These are phyloP conservation scores for Trametes cingulata DNA, from an alignment of 768 basidiomycete species.

Conservation along the genomic window DNA sequence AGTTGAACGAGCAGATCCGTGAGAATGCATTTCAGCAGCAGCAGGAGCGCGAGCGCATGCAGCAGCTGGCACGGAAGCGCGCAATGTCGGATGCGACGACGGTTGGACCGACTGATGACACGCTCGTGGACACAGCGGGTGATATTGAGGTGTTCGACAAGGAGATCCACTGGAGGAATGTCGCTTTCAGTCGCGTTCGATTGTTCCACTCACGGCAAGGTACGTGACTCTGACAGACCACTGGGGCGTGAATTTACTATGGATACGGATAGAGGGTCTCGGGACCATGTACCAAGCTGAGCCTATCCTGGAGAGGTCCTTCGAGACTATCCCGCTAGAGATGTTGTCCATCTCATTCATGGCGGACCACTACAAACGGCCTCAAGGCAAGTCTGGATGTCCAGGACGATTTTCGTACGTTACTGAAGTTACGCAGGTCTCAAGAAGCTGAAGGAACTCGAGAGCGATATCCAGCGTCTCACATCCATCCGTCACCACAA, in stretches of 20 bases:
- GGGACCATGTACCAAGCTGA: slow-evolving; percentile 74
- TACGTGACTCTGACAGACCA: slow-evolving; percentile 26
- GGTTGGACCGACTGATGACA: slow-evolving; percentile 44
- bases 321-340: slow-evolving; percentile 62
- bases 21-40: slow-evolving; percentile 64
- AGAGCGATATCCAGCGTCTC: slow-evolving; percentile 64
- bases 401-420: too few species aligned
- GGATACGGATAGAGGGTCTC: slow-evolving; percentile 53
- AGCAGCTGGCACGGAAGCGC: slow-evolving; percentile 54
- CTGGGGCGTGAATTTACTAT: background rate
- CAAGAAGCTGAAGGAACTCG: slow-evolving; percentile 69
- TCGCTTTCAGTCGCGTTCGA: slow-evolving; percentile 64
- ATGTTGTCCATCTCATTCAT: slow-evolving; percentile 67
- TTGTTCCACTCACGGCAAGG: slow-evolving; percentile 73
- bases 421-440: slow-evolving; percentile 42
- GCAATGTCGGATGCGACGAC: slow-evolving; percentile 74
- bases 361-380: slow-evolving; percentile 65
- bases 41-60: slow-evolving; percentile 52
- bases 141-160: slow-evolving; percentile 61
- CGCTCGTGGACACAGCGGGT: slow-evolving; percentile 40
- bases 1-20: slow-evolving; percentile 65
- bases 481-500: slow-evolving; percentile 62
- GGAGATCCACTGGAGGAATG: slow-evolving; percentile 59
- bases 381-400: slow-evolving; percentile 46
- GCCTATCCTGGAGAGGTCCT: slow-evolving; percentile 59